Evolutionary conservation across 1,284 basidiomycete genomes (phyloP).

Genomic region (Bondarzewia mesenterica): DNA sequence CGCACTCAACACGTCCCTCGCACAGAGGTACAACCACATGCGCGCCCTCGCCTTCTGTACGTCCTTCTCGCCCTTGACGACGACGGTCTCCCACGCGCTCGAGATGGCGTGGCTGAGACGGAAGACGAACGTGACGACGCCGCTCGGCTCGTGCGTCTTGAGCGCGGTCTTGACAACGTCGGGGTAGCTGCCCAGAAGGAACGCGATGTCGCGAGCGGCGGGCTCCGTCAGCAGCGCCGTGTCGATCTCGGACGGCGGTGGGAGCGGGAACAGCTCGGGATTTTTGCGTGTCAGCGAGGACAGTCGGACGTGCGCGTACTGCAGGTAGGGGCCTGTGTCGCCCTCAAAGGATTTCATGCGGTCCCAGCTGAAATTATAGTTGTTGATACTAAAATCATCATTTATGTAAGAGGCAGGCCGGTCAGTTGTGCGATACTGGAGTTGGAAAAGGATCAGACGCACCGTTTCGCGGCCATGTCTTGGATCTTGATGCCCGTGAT

Average conservation of each 20-base stretch:
- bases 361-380: conserved; percentile 94
- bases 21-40: conserved; percentile 85
- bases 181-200: conserved; percentile 86
- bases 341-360: conserved; percentile 96
- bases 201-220: conserved; percentile 80
- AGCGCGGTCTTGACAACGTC: conserved; percentile 84
- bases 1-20: conserved; percentile 81
- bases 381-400: conserved; percentile 68
- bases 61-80: conserved; percentile 78
- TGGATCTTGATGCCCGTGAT: conserved; percentile 98
- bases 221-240: conserved; percentile 61
- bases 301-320: conserved; percentile 95
- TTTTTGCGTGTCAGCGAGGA: conserved; percentile 93
- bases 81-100: conserved; percentile 82
- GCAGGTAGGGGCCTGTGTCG: conserved; percentile 93
- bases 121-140: conserved; percentile 78
- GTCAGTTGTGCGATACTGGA: not conserved
- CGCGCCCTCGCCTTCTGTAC: conserved; percentile 78
- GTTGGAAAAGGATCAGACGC: conserved; percentile 14
- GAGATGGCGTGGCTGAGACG: conserved; percentile 76
- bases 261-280: conserved; percentile 79
- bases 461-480: conserved; percentile 94
- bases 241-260: conserved; percentile 60
- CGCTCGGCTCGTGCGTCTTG: conserved; percentile 84
- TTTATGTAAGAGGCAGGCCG: conserved; percentile 1